Base-by-base conservation (phyloP, 2,329 filamentous ascomycete species). In the Torrubiella hemipterigena region DNA sequence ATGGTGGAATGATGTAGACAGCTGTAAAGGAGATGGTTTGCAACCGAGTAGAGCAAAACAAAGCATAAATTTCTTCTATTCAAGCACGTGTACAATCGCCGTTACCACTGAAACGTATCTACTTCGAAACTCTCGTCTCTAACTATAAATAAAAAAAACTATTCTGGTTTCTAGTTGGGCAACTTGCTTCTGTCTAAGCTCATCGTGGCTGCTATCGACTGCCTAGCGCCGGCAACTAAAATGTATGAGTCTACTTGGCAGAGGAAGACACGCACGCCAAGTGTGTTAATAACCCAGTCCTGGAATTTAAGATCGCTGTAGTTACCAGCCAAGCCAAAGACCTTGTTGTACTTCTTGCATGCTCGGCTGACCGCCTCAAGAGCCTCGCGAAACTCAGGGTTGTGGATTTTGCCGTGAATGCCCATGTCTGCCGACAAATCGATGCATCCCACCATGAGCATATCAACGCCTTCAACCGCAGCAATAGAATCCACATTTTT, bases 371-470 rank as follows among this genome's bases (percentile, higher is more conserved):
- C 39, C 4, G 15, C 29, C 17, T 38, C 33, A 14, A 48, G 33
- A 1, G 42, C 39, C 5, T 27, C 12, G 17, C 30, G 24, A 26
- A 46, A 48, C 5, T 23, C 13, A 6, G 34, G 7, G 15, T 31
- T 39, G 25, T 43, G 36, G 31, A 38, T 47, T n/a, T 45, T 32
- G 2, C 38, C 41, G 5, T 38, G 42, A 10, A 43, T 38, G 1
- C 47, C 45, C 6, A 50, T 34, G 13, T 48, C 45, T 4, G 41
- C 40, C 2, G 47, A 41, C 13, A 51, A 25, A 22, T 50, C 46
- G 17, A 42, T 45, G n/a, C 40, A 44, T 2, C 49, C 48, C 8
- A 50, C 36, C 3, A 48, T 29, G 3, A 51, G 31, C 3, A 47
- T 43, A 21, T 51, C 45, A 4, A 48, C 42, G 6, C 41, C 42